Evolutionary conservation across 2,329 filamentous ascomycete genomes (phyloP).

Genomic region (Paraphoma sp.): DNA sequence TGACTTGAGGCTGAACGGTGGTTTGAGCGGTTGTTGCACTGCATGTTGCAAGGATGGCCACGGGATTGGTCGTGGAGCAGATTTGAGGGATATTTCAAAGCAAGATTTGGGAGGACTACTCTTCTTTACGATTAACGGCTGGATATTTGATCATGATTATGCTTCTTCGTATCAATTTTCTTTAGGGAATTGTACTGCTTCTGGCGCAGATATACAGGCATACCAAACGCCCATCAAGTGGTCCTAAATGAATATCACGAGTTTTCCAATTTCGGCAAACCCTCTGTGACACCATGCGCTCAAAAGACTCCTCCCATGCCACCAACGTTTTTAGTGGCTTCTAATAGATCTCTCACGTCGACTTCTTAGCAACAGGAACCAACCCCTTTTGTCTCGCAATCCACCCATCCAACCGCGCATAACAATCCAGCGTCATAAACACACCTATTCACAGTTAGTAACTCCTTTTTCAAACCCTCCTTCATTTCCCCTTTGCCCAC

Average conservation of each 20-base stretch:
- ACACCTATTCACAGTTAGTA: slow-evolving; percentile 21
- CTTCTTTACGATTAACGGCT: slow-evolving; percentile 5
- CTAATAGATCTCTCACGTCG: slow-evolving; percentile 26
- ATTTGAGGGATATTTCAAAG: no score
- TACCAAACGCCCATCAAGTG: not conserved
- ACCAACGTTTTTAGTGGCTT: not conserved
- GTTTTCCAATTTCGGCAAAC: not conserved
- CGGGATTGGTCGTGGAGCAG: no score
- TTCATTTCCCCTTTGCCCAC: not conserved
- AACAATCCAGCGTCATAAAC: slow-evolving; percentile 47
- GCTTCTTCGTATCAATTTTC: not conserved
- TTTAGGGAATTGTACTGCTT: not conserved
- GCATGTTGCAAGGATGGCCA: no score
- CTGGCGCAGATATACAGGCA: slow-evolving; percentile 1
- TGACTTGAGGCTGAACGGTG: slow-evolving; percentile 35
- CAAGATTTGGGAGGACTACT: not conserved
- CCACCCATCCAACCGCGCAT: slow-evolving; percentile 38
- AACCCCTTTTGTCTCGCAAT: slow-evolving; percentile 31
- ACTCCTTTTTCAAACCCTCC: not conserved
- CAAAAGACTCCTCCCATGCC: no score
- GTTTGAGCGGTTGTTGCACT: not conserved
- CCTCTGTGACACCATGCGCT: not conserved
- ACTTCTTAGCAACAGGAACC: slow-evolving; percentile 35
- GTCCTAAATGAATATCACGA: not conserved
- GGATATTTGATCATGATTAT: not conserved